Conservation (phyloP, 1,284 basidiomycete species). For the Ceratobasidium sp. region DNA sequence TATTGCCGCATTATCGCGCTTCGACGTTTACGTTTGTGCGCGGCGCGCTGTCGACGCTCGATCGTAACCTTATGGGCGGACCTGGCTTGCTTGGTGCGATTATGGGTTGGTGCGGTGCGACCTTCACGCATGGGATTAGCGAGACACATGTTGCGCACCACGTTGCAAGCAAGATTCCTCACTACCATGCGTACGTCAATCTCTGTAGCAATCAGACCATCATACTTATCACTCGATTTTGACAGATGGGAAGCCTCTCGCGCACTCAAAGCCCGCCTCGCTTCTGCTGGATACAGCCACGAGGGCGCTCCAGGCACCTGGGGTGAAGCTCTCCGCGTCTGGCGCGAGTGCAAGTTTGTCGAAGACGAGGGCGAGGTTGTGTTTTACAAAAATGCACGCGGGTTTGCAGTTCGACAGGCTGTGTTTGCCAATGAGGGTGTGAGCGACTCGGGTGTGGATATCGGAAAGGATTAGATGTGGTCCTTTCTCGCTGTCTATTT, state of each 20-base stretch:
- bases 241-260: conserved; percentile 87
- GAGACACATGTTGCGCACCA: conserved; percentile 95
- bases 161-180: conserved; percentile 91
- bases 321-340: conserved; percentile 38
- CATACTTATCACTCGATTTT: background rate
- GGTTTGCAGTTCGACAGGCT: conserved; percentile 75
- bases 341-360: conserved; percentile 67
- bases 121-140: conserved; percentile 85
- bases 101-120: conserved; percentile 80
- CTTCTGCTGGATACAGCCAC: conserved; percentile 63
- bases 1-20: conserved; percentile 93
- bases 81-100: conserved; percentile 61
- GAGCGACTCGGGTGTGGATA: conserved; percentile 88
- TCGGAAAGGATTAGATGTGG: conserved; percentile 52
- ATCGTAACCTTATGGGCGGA: conserved; percentile 86
- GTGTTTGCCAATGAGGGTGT: conserved; percentile 66
- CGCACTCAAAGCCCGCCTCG: conserved; percentile 84
- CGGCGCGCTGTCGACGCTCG: conserved; percentile 92
- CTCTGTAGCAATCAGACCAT: background rate
- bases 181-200: conserved; percentile 75
- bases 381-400: conserved; percentile 90
- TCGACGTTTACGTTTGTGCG: conserved; percentile 93
- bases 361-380: conserved; percentile 91
- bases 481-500: background rate
- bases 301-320: conserved; percentile 41